These are phyloP conservation scores for Hypomontagnella monticulosa DNA, from an alignment of 495 filamentous ascomycete species.

Conservation along the genomic window DNA sequence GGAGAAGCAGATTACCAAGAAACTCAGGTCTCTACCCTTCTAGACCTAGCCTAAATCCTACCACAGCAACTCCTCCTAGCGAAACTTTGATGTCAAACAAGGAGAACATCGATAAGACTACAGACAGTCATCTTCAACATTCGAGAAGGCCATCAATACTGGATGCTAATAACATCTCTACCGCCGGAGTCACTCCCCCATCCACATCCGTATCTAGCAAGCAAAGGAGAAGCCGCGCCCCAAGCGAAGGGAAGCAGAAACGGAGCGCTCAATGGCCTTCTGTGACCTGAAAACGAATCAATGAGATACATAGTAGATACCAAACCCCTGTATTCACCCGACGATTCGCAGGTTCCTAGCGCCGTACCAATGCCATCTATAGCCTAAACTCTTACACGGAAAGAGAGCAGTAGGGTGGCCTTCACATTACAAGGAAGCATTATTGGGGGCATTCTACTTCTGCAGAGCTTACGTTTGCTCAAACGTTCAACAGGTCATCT, in stretches of 20 bases:
- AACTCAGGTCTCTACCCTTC: slow-evolving; percentile 47
- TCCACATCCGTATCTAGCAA: slow-evolving; percentile 26
- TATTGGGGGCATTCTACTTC: slow-evolving; percentile 3
- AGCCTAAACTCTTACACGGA: too few species aligned
- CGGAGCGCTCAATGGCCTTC: slow-evolving; percentile 35
- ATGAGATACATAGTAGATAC: background rate
- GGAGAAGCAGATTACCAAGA: slow-evolving; percentile 51
- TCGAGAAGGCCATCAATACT: slow-evolving; percentile 23
- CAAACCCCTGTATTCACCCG: too few species aligned
- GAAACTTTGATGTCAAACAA: slow-evolving; percentile 45
- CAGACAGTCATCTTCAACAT: slow-evolving; percentile 22
- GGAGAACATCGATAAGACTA: slow-evolving; percentile 35
- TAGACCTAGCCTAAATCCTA: slow-evolving; percentile 46
- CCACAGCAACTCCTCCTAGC: slow-evolving; percentile 39
- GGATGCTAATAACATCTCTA: slow-evolving; percentile 2
- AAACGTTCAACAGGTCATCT: background rate
- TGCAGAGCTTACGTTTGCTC: background rate
- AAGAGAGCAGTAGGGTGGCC: too few species aligned
- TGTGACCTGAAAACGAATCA: slow-evolving; percentile 14
- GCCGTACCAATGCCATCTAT: too few species aligned
- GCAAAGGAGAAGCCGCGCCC: slow-evolving; percentile 38
- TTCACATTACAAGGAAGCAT: too few species aligned
- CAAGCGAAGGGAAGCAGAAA: slow-evolving; percentile 43
- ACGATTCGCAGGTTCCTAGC: too few species aligned
- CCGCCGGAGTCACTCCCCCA: background rate